phyloP scores from a whole-genome alignment of 768 basidiomycete genomes.

The Mycena metata region DNA sequence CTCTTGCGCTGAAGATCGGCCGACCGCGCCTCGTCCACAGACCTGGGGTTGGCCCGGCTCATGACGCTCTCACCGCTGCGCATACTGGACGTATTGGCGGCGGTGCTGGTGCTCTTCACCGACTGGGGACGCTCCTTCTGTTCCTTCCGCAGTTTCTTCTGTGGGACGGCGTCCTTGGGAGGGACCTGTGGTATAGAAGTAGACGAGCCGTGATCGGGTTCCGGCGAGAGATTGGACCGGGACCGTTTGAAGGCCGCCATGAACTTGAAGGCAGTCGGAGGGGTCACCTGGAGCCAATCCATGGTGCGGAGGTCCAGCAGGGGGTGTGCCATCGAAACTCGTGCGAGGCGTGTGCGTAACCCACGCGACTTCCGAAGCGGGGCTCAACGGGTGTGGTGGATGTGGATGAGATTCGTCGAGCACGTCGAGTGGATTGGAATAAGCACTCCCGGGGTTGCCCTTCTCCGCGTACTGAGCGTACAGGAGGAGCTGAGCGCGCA shows the following conservation, averaged over 20 bases:
- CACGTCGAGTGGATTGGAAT: constrained; percentile 66
- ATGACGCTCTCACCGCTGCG: constrained; percentile 64
- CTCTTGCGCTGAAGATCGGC: constrained; percentile 42
- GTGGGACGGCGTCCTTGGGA: constrained; percentile 43
- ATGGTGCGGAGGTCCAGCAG: constrained; percentile 44
- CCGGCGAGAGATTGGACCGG: constrained; percentile 67
- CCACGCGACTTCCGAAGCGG: constrained; percentile 71
- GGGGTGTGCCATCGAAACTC: constrained; percentile 58
- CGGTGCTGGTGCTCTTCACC: constrained; percentile 70
- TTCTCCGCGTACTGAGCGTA: constrained; percentile 85
- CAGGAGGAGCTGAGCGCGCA: constrained; percentile 82
- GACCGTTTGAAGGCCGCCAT: constrained; percentile 76
- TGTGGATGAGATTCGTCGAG: constrained; percentile 48
- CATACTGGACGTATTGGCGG: constrained; percentile 65
- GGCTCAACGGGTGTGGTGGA: constrained; percentile 55
- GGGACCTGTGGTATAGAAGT: constrained; percentile 46
- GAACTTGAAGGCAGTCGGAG: constrained; percentile 75
- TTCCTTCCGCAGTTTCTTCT: constrained; percentile 50
- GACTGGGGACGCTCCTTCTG: constrained; percentile 68
- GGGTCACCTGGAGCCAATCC: constrained; percentile 47
- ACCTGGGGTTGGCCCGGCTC: constrained; percentile 51
- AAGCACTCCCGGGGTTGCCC: constrained; percentile 66
- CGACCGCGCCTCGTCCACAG: constrained; percentile 45
- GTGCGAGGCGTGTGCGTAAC: constrained; percentile 62
- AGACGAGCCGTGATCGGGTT: constrained; percentile 51